These are phyloP conservation scores for Chrysoporthe austroafricana DNA, from an alignment of 2,329 filamentous ascomycete species.

Conservation along the genomic window DNA sequence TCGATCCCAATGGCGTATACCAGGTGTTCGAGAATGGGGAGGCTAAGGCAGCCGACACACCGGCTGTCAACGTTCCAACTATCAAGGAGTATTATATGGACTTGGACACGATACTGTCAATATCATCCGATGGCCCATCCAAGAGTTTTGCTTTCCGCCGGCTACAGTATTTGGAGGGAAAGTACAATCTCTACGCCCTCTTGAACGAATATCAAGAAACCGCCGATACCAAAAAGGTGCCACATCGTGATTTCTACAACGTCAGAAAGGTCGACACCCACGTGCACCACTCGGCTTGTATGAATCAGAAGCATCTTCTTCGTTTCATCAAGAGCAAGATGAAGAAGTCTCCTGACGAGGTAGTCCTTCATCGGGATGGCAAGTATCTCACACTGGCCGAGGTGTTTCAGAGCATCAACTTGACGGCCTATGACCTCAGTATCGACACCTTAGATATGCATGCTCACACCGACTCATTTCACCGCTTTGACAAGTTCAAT, in stretches of 20 bases:
- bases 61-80: constrained; percentile 83
- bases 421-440: constrained; percentile 95
- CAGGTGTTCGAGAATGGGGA: constrained; percentile 81
- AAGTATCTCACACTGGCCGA: constrained; percentile 89
- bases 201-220: constrained; percentile 98
- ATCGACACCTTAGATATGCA: constrained; percentile 99
- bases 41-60: constrained; percentile 64
- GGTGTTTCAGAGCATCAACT: constrained; percentile 95
- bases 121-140: constrained; percentile 93
- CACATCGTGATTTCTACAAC: constrained; percentile 98
- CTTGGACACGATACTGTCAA: constrained; percentile 79
- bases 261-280: constrained; percentile 98
- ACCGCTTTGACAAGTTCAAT: constrained; percentile 99
- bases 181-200: constrained; percentile 92
- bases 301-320: constrained; percentile 98
- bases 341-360: constrained; percentile 96
- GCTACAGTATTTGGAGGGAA: constrained; percentile 93
- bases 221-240: constrained; percentile 95
- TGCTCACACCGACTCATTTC: constrained; percentile 96
- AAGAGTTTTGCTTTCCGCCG: constrained; percentile 97
- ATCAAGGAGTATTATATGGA: constrained; percentile 96
- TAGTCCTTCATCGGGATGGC: constrained; percentile 89
- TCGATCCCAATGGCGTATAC: constrained; percentile 86
- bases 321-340: constrained; percentile 99
- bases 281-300: constrained; percentile 98